These are phyloP conservation scores for Xylaria sp. DNA, from an alignment of 2,329 filamentous ascomycete genomes.

Conservation along the genomic window DNA sequence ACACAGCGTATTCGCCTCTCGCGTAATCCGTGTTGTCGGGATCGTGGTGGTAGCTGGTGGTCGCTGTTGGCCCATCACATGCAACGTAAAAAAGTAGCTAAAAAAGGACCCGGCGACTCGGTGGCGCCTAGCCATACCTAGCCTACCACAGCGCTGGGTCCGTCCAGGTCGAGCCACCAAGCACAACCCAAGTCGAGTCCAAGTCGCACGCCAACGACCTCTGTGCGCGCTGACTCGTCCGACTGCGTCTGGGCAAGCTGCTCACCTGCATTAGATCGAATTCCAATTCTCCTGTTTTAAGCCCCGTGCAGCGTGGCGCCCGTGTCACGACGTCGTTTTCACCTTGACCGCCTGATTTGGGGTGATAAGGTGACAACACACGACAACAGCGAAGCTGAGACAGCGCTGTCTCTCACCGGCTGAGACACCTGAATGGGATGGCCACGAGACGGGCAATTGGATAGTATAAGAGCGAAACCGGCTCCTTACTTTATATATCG, in stretches of 20 bases:
- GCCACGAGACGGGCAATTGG: neutral
- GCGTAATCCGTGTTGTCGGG: conserved; percentile 36
- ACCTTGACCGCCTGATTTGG: conserved; percentile 25
- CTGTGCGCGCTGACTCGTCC: conserved; percentile 28
- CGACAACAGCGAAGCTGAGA: neutral
- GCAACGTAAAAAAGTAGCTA: no score
- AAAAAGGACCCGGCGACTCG: conserved; percentile 23
- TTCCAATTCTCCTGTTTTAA: conserved; percentile 23
- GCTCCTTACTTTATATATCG: neutral
- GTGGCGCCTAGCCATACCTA: conserved; percentile 27
- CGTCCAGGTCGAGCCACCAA: no score
- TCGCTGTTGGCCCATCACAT: conserved; percentile 33
- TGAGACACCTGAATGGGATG: neutral
- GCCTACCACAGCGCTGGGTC: conserved; percentile 34
- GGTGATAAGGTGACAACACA: neutral
- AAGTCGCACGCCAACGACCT: conserved; percentile 17
- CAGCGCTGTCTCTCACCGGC: neutral
- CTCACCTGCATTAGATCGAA: conserved; percentile 35
- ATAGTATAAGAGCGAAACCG: neutral
- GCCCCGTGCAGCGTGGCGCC: conserved; percentile 23
- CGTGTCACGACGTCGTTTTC: conserved; percentile 4
- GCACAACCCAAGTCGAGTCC: no score
- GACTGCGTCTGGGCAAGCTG: conserved; percentile 9
- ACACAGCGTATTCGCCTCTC: conserved; percentile 17
- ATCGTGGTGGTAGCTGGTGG: conserved; percentile 20